These are phyloP conservation scores for Cryptococcus sp. DNA, from an alignment of 1,284 basidiomycete species.

Conservation along the genomic window DNA sequence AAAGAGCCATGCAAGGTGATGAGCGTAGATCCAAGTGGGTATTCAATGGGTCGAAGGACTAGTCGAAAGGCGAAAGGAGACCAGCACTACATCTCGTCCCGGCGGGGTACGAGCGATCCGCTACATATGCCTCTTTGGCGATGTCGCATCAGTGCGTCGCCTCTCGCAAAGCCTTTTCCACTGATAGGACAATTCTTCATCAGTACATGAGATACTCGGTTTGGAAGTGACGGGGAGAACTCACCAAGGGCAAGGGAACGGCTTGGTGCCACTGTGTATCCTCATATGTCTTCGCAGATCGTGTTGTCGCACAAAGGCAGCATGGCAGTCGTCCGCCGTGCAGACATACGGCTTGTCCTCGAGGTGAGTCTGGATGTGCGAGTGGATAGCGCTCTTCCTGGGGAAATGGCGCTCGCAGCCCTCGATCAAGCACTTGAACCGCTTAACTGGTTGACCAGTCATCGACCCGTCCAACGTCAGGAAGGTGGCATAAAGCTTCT, in stretches of 20 bases:
- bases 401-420: constrained; percentile 55
- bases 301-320: constrained; percentile 56
- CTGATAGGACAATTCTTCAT: constrained; percentile 25
- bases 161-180: constrained; percentile 56
- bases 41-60: too few species aligned
- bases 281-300: constrained; percentile 55
- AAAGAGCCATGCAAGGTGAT: too few species aligned
- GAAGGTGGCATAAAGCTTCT: constrained; percentile 34
- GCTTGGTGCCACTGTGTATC: constrained; percentile 55
- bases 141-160: constrained; percentile 55
- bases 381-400: constrained; percentile 55
- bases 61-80: too few species aligned
- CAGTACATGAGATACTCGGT: not conserved
- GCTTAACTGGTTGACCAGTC: constrained; percentile 31
- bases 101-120: constrained; percentile 29
- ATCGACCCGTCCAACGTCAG: constrained; percentile 32
- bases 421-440: constrained; percentile 54
- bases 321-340: constrained; percentile 43
- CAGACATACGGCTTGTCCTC: constrained; percentile 58
- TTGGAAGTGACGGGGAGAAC: constrained; percentile 10
- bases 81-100: constrained; percentile 7
- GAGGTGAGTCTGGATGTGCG: constrained; percentile 57
- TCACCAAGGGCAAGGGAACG: constrained; percentile 55
- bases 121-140: constrained; percentile 55
- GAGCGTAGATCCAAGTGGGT: too few species aligned